Percentiles rank a stretch among this genome's conserved stretches.
Conservation (phyloP, 768 basidiomycete genomes). For the Podaxis sp. region DNA sequence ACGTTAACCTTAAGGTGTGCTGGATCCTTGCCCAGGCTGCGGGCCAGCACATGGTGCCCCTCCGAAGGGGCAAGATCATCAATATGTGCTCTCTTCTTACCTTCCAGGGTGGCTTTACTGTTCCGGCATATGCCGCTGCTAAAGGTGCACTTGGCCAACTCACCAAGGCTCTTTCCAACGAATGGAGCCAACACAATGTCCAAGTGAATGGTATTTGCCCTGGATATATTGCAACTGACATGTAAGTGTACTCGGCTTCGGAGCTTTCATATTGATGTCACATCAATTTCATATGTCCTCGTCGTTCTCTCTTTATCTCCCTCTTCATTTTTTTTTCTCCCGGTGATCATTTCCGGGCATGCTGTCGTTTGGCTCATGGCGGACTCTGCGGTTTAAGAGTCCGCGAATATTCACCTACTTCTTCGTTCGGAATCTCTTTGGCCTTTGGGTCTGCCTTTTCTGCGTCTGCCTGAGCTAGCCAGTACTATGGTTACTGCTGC, state of each 20-base stretch:
- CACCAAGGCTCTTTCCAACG: constrained; percentile 89
- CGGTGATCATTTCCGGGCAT: background rate
- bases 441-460: background rate
- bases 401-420: background rate
- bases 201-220: constrained; percentile 89
- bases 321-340: constrained; percentile 4
- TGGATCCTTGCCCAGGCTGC: constrained; percentile 86
- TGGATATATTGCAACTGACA: constrained; percentile 88
- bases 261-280: constrained; percentile 6
- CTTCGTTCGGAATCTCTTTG: background rate
- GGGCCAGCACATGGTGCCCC: constrained; percentile 87
- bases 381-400: background rate
- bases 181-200: constrained; percentile 87
- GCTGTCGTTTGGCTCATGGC: background rate
- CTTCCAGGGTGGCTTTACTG: constrained; percentile 66
- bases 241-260: constrained; percentile 45
- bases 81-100: constrained; percentile 66
- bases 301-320: constrained; percentile 8
- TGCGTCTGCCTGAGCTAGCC: background rate
- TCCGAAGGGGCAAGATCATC: constrained; percentile 66
- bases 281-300: constrained; percentile 8
- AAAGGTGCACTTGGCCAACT: constrained; percentile 86
- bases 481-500: background rate
- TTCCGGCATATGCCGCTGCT: constrained; percentile 90
- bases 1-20: constrained; percentile 85